A percentile compares a stretch with the other conserved stretches of the same genome.
Evolutionary conservation across 2,329 filamentous ascomycete species (phyloP).

Genomic region (Aspergillus sp.): DNA sequence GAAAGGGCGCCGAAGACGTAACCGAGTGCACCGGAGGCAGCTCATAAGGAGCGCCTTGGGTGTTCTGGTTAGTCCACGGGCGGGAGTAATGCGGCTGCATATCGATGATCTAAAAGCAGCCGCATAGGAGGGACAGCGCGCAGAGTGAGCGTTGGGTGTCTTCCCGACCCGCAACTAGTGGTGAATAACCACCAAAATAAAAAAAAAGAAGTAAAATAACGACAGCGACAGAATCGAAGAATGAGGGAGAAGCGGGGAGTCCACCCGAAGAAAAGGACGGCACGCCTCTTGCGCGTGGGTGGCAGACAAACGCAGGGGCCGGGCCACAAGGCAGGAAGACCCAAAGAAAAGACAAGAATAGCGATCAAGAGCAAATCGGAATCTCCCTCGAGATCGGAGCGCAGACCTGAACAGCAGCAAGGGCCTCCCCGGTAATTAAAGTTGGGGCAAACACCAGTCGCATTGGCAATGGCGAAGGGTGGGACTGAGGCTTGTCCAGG

Average conservation of each 20-base stretch:
- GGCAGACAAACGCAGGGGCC: not conserved
- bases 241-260: conserved; percentile 7
- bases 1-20: conserved; percentile 31
- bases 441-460: conserved; percentile 12
- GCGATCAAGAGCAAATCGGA: conserved; percentile 11
- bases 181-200: not conserved
- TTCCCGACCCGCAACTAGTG: not conserved
- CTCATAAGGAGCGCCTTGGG: conserved; percentile 31
- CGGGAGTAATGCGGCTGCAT: conserved; percentile 39
- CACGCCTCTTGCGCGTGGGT: conserved; percentile 3
- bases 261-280: not conserved
- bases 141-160: not conserved
- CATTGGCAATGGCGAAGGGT: conserved; percentile 10
- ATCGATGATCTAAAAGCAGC: conserved; percentile 15
- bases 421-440: conserved; percentile 13
- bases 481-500: conserved; percentile 9
- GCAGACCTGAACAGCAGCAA: conserved; percentile 1
- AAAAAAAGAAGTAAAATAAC: not conserved
- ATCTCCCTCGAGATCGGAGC: conserved; percentile 2
- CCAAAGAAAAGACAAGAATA: conserved; percentile 2
- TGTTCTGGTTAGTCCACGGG: conserved; percentile 24
- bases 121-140: conserved; percentile 18
- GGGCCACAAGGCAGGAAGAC: conserved; percentile 2
- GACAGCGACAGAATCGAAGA: not conserved
- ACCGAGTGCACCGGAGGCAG: conserved; percentile 38